Evolutionary conservation across 768 basidiomycete genomes (phyloP), one percentile per base, ranked within the genome.

Genomic region (Mycena rebaudengoi): DNA sequence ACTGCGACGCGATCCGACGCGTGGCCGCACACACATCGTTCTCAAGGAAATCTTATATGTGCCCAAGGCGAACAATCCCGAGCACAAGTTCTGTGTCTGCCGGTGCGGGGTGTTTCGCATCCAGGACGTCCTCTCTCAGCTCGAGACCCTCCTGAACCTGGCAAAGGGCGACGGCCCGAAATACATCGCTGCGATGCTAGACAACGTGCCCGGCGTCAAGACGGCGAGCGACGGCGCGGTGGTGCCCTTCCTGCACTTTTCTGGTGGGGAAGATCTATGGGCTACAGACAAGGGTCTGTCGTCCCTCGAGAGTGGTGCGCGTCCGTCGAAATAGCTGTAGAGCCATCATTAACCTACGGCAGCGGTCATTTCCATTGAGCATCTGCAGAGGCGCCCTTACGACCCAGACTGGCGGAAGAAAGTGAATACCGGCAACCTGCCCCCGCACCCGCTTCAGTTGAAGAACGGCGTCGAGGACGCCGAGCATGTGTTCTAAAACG

Each of bases 11-110:
- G 65, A 75, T 59, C 68, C 71, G 1, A 39, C 45, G 3, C 73
- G 74, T 2, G 69, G 71, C 12, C 69, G 66, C 7, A 74, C 73
- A 12, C 73, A 76, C 60, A 73, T 76, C 43, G 58, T 76, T 5
- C 26, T 74, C 32, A 62, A 70, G 32, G 25, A 59, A 39, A 61
- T 72, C 18, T 63, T 69, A 49, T 71, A 71, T 37, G 62, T 66
- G 2, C 73, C 73, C 6, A 43, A 48, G 2, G 71, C 69, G 1
- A 64, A 37, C 20, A 69, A 74, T 20, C 39, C 64, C 8, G 61
- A 63, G 41, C 39, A 73, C 55, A 66, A 68, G 23, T 75, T 75
- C 59, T 51, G 41, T 11, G 61, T 73, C 26, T 21, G 53, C 13
- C 43, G 59, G 0, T 65, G 65, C 20, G 70, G 72, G 13, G 73